Conservation (phyloP, 1,139 yeast genomes). For the Tardiomyces blankii region DNA sequence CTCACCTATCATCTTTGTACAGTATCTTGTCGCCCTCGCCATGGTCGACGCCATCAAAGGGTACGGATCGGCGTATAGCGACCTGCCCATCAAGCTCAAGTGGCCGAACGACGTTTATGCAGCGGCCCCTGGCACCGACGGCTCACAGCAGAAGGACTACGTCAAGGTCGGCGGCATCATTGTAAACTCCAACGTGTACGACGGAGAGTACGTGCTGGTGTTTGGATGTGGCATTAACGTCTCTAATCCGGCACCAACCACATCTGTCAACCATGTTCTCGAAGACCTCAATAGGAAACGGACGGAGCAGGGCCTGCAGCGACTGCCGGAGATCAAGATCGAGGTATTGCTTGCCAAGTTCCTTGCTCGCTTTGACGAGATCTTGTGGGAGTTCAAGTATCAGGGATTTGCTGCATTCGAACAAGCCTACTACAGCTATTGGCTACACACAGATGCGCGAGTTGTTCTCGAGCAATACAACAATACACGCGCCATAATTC, state of each 20-base stretch:
- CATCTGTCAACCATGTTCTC: conserved; percentile 68
- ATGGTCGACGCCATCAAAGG: conserved; percentile 64
- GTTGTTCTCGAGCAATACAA: conserved; percentile 39
- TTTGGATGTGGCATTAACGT: conserved; percentile 87
- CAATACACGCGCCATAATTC: conserved; percentile 48
- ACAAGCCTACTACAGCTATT: conserved; percentile 62
- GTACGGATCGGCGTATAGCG: conserved; percentile 57
- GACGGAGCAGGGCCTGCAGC: conserved; percentile 27
- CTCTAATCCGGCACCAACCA: conserved; percentile 80
- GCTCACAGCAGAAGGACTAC: conserved; percentile 33
- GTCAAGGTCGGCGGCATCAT: conserved; percentile 78
- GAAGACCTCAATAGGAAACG: conserved; percentile 42
- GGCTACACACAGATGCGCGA: conserved; percentile 74
- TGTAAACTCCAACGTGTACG: conserved; percentile 62
- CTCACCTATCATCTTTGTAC: conserved; percentile 63
- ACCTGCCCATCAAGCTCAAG: conserved; percentile 70
- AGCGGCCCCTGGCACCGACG: conserved; percentile 37
- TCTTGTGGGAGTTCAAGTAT: conserved; percentile 46
- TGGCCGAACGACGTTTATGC: conserved; percentile 97
- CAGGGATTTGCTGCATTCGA: conserved; percentile 63
- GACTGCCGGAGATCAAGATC: conserved; percentile 40
- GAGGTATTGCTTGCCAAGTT: conserved; percentile 65
- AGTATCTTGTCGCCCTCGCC: conserved; percentile 77
- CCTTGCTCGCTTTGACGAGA: conserved; percentile 50
- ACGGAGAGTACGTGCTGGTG: conserved; percentile 43